A percentile compares a stretch with the other conserved stretches of the same genome.
Evolutionary conservation across 441 rosid species (phyloP).

Genomic region (Eruca vesicaria): DNA sequence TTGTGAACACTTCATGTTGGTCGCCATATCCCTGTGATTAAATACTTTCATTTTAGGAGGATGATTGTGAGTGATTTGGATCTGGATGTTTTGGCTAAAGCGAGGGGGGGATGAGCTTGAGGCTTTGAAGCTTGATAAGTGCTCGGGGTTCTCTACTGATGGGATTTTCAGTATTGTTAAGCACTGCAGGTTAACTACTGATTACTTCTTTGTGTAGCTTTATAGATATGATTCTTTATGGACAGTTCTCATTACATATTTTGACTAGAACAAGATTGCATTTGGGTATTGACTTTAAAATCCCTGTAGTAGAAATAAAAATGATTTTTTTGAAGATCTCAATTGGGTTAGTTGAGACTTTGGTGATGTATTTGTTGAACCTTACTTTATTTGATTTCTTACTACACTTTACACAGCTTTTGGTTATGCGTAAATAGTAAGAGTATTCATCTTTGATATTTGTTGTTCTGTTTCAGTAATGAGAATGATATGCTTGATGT

Average conservation of each 20-base stretch:
- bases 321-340: not conserved
- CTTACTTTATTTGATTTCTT: not conserved
- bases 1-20: no score
- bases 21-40: no score
- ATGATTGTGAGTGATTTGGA: conserved; percentile 81
- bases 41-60: conserved; percentile 78
- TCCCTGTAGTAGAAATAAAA: no score
- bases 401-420: not conserved
- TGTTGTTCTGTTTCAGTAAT: no score
- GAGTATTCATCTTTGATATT: not conserved
- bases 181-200: conserved; percentile 59
- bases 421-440: not conserved
- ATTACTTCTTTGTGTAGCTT: not conserved
- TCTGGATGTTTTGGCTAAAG: conserved; percentile 52
- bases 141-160: conserved; percentile 82
- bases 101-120: conserved; percentile 49
- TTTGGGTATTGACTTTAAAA: no score
- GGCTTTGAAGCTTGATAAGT: conserved; percentile 74
- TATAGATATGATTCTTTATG: no score
- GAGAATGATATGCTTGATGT: no score
- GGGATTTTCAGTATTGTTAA: conserved; percentile 69
- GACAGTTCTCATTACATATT: conserved; percentile 3
- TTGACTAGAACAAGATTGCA: not conserved
- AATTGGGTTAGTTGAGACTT: not conserved
- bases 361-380: not conserved